Conservation (phyloP, 2,329 filamentous ascomycete genomes). For the Metarhizium guizhouense region DNA sequence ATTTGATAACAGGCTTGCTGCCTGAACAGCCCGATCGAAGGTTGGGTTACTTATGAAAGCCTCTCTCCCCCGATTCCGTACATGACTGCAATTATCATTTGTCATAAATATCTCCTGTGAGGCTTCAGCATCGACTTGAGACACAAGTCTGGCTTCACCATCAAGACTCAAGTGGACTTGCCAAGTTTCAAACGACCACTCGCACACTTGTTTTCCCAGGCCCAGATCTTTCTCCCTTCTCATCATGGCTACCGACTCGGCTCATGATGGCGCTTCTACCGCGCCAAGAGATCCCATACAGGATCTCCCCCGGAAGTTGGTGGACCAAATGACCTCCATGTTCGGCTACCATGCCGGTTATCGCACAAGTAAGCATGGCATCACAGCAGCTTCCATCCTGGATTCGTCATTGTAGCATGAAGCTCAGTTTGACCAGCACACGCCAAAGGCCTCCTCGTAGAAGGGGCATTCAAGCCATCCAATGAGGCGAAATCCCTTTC, state of each 20-base stretch:
- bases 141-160: too few species aligned
- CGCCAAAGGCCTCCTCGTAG: constrained; percentile 6
- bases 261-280: background rate
- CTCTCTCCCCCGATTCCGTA: background rate
- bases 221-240: background rate
- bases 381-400: background rate
- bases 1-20: background rate
- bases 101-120: background rate
- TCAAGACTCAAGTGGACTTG: too few species aligned
- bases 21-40: background rate
- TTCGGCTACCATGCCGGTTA: background rate
- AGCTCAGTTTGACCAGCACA: background rate
- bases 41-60: background rate
- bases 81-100: background rate
- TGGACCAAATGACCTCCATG: background rate
- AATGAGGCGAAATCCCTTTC: constrained; percentile 5
- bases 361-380: background rate
- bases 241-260: background rate
- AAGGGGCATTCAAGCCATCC: constrained; percentile 10
- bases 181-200: too few species aligned
- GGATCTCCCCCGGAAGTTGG: background rate
- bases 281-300: background rate
- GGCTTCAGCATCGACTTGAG: background rate
- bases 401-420: background rate
- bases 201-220: background rate